phyloP scores from a whole-genome alignment of 352 stramenopile genomes.

The Aphanomyces cochlioides region DNA sequence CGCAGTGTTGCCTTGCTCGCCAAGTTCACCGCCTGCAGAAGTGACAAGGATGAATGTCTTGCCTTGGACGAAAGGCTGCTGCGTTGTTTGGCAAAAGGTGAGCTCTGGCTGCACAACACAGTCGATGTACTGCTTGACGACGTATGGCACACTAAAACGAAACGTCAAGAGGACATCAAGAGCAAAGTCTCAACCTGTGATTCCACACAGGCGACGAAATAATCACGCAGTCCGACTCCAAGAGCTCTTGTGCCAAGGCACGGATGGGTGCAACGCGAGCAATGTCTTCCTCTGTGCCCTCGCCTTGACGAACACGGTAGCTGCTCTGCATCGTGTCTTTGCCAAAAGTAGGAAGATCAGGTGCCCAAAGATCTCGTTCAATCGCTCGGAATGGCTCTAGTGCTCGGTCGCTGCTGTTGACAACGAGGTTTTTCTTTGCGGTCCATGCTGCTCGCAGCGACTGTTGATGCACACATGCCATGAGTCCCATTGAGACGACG shows the following conservation, averaged over 20 bases:
- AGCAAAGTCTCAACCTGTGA: slow-evolving; percentile 14
- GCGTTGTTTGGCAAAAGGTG: slow-evolving; percentile 68
- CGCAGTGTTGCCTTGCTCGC: slow-evolving; percentile 42
- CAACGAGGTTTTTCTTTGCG: not conserved
- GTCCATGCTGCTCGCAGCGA: slow-evolving; percentile 45
- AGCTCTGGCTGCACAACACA: slow-evolving; percentile 69
- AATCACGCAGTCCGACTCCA: slow-evolving; percentile 68
- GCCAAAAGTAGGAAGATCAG: slow-evolving; percentile 61
- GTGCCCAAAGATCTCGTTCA: slow-evolving; percentile 65
- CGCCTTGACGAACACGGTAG: slow-evolving; percentile 49
- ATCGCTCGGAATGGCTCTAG: slow-evolving; percentile 61
- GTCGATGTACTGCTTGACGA: slow-evolving; percentile 82
- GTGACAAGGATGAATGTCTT: slow-evolving; percentile 68
- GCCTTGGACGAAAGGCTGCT: slow-evolving; percentile 53
- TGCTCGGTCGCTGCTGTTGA: slow-evolving; percentile 27
- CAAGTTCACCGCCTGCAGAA: slow-evolving; percentile 69
- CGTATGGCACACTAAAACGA: slow-evolving; percentile 60
- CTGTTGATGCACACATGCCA: slow-evolving; percentile 68
- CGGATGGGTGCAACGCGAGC: slow-evolving; percentile 59
- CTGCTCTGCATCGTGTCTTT: slow-evolving; percentile 64
- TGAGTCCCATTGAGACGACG: slow-evolving; percentile 58
- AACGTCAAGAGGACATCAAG: not conserved
- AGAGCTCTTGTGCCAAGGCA: slow-evolving; percentile 53
- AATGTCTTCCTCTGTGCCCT: slow-evolving; percentile 50
- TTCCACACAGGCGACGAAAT: slow-evolving; percentile 77